Evolutionary conservation across 2,329 filamentous ascomycete genomes (phyloP).

Genomic region (Paecilomyces niveus): DNA sequence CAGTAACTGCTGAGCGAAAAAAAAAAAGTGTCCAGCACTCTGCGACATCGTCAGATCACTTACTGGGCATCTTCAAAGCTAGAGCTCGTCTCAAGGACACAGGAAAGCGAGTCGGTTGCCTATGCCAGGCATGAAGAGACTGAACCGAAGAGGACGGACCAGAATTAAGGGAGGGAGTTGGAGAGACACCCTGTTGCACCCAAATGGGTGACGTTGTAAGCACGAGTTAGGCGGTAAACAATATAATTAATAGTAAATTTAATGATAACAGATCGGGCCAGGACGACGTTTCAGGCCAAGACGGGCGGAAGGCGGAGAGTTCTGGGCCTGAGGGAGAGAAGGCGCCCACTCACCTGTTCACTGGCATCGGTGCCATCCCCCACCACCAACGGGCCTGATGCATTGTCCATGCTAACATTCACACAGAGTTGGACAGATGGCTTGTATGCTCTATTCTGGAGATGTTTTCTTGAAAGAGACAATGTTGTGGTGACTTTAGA

Average conservation of each 20-base stretch:
- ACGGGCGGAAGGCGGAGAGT: conserved; percentile 2
- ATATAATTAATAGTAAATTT: conserved; percentile 1
- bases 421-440: not conserved
- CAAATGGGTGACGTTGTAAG: not conserved
- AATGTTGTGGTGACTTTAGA: not conserved
- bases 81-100: conserved; percentile 13
- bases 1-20: not conserved
- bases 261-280: not conserved
- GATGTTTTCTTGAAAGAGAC: not conserved
- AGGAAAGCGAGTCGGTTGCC: conserved; percentile 14
- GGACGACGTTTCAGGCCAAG: not conserved
- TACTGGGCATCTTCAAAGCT: conserved; percentile 31
- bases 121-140: conserved; percentile 22
- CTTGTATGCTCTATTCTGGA: not conserved
- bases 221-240: conserved; percentile 1
- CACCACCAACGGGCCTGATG: not conserved
- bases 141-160: conserved; percentile 1
- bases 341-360: not conserved
- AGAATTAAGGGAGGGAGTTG: conserved; percentile 2
- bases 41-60: conserved; percentile 10
- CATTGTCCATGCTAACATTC: not conserved
- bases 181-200: not conserved
- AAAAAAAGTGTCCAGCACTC: conserved; percentile 1
- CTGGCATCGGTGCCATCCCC: not conserved
- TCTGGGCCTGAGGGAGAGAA: not conserved